Evolutionary conservation across 1,284 basidiomycete species (phyloP).

Genomic region (Marasmius sp.): DNA sequence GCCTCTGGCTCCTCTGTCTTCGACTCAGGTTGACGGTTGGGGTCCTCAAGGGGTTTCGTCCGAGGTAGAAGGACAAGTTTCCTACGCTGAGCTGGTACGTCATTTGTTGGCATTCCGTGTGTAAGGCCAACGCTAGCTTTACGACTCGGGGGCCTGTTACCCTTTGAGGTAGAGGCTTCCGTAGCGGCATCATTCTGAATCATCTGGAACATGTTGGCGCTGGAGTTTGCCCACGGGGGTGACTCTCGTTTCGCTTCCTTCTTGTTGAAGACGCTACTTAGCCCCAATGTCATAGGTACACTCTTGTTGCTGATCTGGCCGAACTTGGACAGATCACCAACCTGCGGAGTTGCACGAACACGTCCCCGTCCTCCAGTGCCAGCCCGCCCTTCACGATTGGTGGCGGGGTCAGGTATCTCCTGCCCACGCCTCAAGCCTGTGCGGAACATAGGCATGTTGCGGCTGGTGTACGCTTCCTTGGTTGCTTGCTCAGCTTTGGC

Average conservation of each 20-base stretch:
- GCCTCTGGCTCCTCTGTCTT: conserved; percentile 40
- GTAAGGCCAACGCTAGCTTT: conserved; percentile 47
- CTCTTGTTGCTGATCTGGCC: conserved; percentile 75
- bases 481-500: conserved; percentile 65
- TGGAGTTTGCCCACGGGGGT: conserved; percentile 76
- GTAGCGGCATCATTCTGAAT: conserved; percentile 60
- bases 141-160: conserved; percentile 46
- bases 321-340: conserved; percentile 85
- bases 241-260: conserved; percentile 71
- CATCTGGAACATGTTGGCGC: conserved; percentile 87
- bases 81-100: conserved; percentile 57
- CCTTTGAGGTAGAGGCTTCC: conserved; percentile 46
- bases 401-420: conserved; percentile 57
- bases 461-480: conserved; percentile 52
- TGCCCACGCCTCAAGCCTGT: conserved; percentile 88
- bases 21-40: conserved; percentile 44
- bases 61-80: conserved; percentile 68
- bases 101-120: conserved; percentile 35
- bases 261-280: conserved; percentile 75
- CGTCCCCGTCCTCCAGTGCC: conserved; percentile 63
- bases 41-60: conserved; percentile 37
- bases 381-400: conserved; percentile 84
- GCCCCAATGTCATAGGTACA: conserved; percentile 69
- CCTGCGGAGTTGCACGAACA: conserved; percentile 70
- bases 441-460: conserved; percentile 49